A percentile compares a stretch with the other conserved stretches of the same genome.
phyloP scores from a whole-genome alignment of 768 basidiomycete genomes.

The Termitomyces sp. region DNA sequence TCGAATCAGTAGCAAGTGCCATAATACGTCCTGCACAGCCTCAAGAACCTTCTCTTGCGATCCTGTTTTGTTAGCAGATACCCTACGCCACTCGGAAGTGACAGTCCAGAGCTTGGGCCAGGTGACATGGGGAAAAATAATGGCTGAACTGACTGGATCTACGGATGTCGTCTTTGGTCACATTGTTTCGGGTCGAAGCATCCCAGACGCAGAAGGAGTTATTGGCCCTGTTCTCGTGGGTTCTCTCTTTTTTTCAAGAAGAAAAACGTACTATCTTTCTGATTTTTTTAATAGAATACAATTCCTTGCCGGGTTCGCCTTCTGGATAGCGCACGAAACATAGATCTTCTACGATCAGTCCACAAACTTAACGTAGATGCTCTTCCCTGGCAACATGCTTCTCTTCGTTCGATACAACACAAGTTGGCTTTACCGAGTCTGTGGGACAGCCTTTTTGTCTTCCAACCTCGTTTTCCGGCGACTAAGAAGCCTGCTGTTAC shows the following conservation, averaged over 20 bases:
- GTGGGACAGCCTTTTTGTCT: constrained; percentile 42
- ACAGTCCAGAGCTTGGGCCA: constrained; percentile 32
- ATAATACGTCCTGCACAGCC: constrained; percentile 3
- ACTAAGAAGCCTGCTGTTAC: constrained; percentile 12
- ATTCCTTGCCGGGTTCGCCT: constrained; percentile 39
- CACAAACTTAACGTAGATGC: constrained; percentile 34
- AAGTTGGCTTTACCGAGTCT: constrained; percentile 23
- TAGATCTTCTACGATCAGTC: constrained; percentile 28
- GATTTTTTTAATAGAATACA: constrained; percentile 30
- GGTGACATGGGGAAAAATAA: constrained; percentile 21
- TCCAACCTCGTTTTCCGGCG: constrained; percentile 26
- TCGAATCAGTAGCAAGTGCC: not conserved
- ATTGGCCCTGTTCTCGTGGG: constrained; percentile 43
- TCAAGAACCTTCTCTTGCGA: constrained; percentile 13
- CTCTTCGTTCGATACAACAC: constrained; percentile 37
- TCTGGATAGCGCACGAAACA: constrained; percentile 18
- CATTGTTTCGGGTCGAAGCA: constrained; percentile 38
- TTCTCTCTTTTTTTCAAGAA: not conserved
- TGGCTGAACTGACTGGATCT: constrained; percentile 25
- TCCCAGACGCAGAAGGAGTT: constrained; percentile 35
- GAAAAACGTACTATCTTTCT: not conserved
- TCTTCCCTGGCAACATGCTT: constrained; percentile 39
- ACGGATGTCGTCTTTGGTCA: constrained; percentile 42
- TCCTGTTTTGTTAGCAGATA: constrained; percentile 8
- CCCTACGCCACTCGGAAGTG: constrained; percentile 19